phyloP scores from a whole-genome alignment of 2,329 filamentous ascomycete genomes.

The Trichoderma sp. region DNA sequence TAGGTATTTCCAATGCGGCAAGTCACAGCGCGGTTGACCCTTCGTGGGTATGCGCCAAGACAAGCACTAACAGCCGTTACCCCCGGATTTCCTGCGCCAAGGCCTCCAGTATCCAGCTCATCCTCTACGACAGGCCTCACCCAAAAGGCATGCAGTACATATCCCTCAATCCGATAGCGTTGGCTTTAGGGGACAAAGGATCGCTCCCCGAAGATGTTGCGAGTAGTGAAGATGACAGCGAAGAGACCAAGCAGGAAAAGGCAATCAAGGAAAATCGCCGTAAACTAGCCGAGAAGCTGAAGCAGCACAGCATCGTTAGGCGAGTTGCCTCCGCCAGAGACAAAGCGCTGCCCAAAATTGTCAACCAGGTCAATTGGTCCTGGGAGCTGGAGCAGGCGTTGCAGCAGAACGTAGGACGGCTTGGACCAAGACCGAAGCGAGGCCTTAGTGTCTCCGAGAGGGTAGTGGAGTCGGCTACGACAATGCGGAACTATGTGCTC shows the following conservation, averaged over 20 bases:
- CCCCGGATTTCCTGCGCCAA: conserved; percentile 72
- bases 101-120: conserved; percentile 75
- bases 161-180: conserved; percentile 81
- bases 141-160: conserved; percentile 94
- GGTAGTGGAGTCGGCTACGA: conserved; percentile 88
- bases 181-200: conserved; percentile 76
- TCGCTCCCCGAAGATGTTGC: conserved; percentile 35
- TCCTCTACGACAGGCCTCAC: conserved; percentile 82
- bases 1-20: conserved; percentile 74
- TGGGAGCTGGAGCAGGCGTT: conserved; percentile 83
- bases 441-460: conserved; percentile 90
- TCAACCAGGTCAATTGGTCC: conserved; percentile 95
- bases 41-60: conserved; percentile 64
- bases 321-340: conserved; percentile 79
- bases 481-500: conserved; percentile 73
- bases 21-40: conserved; percentile 54
- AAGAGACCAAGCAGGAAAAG: conserved; percentile 65
- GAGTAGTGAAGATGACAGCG: conserved; percentile 51
- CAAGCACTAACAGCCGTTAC: conserved; percentile 48
- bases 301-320: conserved; percentile 78
- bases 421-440: conserved; percentile 77
- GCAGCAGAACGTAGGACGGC: conserved; percentile 83
- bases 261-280: conserved; percentile 57
- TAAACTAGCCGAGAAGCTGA: conserved; percentile 79
- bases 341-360: conserved; percentile 71